Conservation (phyloP, 441 rosid species). For the Eutrema salsugineum region DNA sequence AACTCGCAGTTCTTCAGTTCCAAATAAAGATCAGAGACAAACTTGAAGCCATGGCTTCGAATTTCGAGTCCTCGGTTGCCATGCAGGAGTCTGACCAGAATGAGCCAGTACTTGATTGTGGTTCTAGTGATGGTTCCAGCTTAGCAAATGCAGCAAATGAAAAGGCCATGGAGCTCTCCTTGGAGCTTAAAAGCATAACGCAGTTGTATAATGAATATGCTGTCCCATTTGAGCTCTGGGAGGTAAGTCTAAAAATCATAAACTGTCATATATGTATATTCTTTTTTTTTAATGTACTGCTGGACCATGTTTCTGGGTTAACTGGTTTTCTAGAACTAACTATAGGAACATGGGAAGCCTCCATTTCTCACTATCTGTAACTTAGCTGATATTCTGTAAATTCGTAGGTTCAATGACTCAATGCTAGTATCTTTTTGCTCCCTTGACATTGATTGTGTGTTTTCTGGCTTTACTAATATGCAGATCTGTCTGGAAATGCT, state of each 20-base stretch:
- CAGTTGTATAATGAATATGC: slow-evolving; percentile 96
- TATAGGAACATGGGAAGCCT: background rate
- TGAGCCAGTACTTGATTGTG: slow-evolving; percentile 39
- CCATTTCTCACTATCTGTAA: background rate
- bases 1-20: slow-evolving; percentile 87
- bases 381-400: background rate
- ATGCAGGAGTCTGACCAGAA: slow-evolving; percentile 50
- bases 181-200: slow-evolving; percentile 89
- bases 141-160: slow-evolving; percentile 59
- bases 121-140: slow-evolving; percentile 39
- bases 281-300: background rate
- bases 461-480: slow-evolving; percentile 28
- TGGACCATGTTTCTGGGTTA: background rate
- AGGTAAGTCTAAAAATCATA: slow-evolving; percentile 42
- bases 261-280: background rate
- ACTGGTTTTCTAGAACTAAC: slow-evolving; percentile 2
- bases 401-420: background rate
- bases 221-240: slow-evolving; percentile 97
- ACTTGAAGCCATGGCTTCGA: slow-evolving; percentile 69
- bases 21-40: slow-evolving; percentile 88
- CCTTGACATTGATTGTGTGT: slow-evolving; percentile 3
- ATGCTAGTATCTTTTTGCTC: background rate
- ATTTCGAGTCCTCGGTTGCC: slow-evolving; percentile 46
- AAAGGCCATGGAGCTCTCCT: slow-evolving; percentile 84
- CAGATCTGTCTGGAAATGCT: slow-evolving; percentile 93